phyloP scores from a whole-genome alignment of 1,284 basidiomycete species.

The Hemileccinum hortonii region DNA sequence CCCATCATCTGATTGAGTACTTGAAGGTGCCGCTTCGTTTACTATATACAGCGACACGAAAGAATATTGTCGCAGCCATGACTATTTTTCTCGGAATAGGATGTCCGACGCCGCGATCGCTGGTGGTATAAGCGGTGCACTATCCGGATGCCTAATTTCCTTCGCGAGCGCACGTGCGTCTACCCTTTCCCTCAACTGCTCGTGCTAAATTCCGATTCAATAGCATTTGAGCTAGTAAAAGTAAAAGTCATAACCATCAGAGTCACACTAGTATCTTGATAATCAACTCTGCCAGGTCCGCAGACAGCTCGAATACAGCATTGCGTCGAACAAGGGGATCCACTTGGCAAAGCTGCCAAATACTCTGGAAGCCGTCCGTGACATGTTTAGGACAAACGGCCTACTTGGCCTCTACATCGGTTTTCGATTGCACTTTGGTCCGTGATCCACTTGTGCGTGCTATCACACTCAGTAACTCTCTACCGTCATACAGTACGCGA shows the following conservation, averaged over 20 bases:
- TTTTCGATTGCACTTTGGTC: constrained; percentile 77
- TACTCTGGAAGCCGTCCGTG: constrained; percentile 70
- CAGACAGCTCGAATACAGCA: constrained; percentile 91
- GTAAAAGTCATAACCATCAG: constrained; percentile 42
- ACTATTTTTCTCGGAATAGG: constrained; percentile 56
- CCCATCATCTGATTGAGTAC: constrained; percentile 12
- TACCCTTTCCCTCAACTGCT: constrained; percentile 4
- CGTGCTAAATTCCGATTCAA: constrained; percentile 7
- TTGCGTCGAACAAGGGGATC: constrained; percentile 76
- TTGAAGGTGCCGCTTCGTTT: constrained; percentile 80
- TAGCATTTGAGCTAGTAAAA: constrained; percentile 95
- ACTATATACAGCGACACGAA: constrained; percentile 93
- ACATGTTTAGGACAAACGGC: constrained; percentile 69
- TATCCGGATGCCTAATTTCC: constrained; percentile 81
- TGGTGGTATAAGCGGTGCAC: constrained; percentile 77
- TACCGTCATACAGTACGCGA: constrained; percentile 60
- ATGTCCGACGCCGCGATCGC: constrained; percentile 71
- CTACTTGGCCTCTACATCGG: constrained; percentile 78
- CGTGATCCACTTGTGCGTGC: constrained; percentile 25
- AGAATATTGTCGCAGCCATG: constrained; percentile 67
- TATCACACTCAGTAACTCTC: background rate
- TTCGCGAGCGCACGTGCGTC: constrained; percentile 81
- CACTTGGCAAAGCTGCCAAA: constrained; percentile 66
- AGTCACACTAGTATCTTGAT: constrained; percentile 9
- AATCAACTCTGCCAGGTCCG: constrained; percentile 58